Evolutionary conservation across 2,329 filamentous ascomycete species (phyloP).

Genomic region (Colletotrichum trifolii): DNA sequence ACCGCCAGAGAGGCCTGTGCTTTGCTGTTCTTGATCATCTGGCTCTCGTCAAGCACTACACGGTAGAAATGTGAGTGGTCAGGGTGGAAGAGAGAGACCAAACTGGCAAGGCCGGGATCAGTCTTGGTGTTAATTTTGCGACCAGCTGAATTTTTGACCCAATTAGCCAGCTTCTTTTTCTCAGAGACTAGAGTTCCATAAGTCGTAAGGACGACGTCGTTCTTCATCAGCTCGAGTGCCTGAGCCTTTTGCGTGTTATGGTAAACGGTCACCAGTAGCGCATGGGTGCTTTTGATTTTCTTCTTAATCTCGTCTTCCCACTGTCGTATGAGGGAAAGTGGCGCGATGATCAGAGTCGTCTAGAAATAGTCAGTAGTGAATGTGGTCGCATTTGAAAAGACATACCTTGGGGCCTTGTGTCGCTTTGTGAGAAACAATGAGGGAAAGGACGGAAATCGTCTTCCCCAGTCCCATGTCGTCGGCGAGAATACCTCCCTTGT

Average conservation of each 20-base stretch:
- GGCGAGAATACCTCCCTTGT: slow-evolving; percentile 81
- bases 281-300: slow-evolving; percentile 71
- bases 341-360: slow-evolving; percentile 86
- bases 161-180: slow-evolving; percentile 64
- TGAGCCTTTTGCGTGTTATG: slow-evolving; percentile 68
- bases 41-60: slow-evolving; percentile 82
- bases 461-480: slow-evolving; percentile 90
- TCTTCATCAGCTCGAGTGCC: slow-evolving; percentile 71
- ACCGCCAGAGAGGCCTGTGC: slow-evolving; percentile 65
- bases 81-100: slow-evolving; percentile 70
- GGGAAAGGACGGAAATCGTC: slow-evolving; percentile 83
- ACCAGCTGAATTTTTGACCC: slow-evolving; percentile 55
- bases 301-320: slow-evolving; percentile 84
- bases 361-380: slow-evolving; percentile 44
- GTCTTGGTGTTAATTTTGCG: slow-evolving; percentile 51
- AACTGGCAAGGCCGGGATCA: slow-evolving; percentile 47
- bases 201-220: slow-evolving; percentile 83
- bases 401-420: slow-evolving; percentile 52
- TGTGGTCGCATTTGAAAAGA: slow-evolving; percentile 1
- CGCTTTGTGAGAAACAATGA: slow-evolving; percentile 78
- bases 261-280: slow-evolving; percentile 74
- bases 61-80: slow-evolving; percentile 71
- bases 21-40: slow-evolving; percentile 81
- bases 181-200: slow-evolving; percentile 79
- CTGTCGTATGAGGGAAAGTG: slow-evolving; percentile 82